Evolutionary conservation across 2,329 filamentous ascomycete species (phyloP), one percentile per base, ranked within the genome.

Genomic region (Epichloe sylvatica): DNA sequence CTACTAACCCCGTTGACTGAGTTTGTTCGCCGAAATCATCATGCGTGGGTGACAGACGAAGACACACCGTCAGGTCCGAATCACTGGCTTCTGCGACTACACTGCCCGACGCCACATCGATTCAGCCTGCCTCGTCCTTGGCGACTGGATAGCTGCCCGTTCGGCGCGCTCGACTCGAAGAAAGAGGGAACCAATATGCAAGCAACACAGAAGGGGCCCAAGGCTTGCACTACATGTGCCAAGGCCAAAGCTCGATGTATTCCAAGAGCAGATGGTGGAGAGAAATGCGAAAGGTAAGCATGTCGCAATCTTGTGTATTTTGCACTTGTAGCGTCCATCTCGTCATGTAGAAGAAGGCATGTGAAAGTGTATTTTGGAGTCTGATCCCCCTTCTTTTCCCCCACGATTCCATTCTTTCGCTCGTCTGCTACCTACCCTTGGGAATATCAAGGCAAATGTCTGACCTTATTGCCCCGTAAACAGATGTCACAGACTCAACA

Each of bases 161-260:
- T 7, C 23, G 23, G 9, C 45, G 19, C 17, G 36, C 9, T 13
- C 23, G 30, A 39, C 35, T 11, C 21, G n/a, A 25, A 39, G n/a
- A 49, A 13, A 13, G 15, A 15, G 19, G 9, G 19, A 33, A 40
- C 45, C 50, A 25, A 45, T 36, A 59, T 61, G 59, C 53, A 64
- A 50, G 49, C 55, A 13, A 57, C 58, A 43, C 62, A 61, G 55
- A 72, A 69, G 53, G 72, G 72, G 12, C 72, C 73, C 3, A 69
- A 70, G 54, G 73, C 73, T 41, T 76, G 73, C 56, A 64, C 64
- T 1, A 74, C 71, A 2, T 76, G 73, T 56, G 73, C 73, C 51
- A 73, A 69, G 55, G 73, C 73, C n/a, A 76, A 76, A 57, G 68
- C 71, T 33, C 65, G 72, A 55, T 76, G 73, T 42, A 68, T 73